Evolutionary conservation across 306 rosid genomes (phyloP).

Genomic region (Prunus mongolica): DNA sequence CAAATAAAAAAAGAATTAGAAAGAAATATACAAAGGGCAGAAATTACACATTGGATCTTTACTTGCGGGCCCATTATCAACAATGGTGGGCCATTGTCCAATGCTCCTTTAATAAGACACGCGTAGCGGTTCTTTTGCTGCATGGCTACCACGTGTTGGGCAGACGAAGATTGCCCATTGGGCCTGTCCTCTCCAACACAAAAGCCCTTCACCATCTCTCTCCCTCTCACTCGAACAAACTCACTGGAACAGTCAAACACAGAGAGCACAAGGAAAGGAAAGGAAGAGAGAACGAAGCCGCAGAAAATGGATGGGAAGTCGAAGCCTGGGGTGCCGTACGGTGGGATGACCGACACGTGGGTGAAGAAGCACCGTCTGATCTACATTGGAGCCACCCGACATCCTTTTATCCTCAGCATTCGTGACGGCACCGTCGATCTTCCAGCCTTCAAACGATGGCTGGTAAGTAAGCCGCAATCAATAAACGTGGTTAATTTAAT

Average conservation of each 20-base stretch:
- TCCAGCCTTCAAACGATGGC: slow-evolving; percentile 72
- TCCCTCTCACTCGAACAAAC: neutral
- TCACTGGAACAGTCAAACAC: neutral
- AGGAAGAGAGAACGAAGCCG: neutral
- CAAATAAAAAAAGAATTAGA: neutral
- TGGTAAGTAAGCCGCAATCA: slow-evolving; percentile 28
- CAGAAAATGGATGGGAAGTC: slow-evolving; percentile 24
- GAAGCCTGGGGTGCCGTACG: slow-evolving; percentile 9
- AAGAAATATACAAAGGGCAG: neutral
- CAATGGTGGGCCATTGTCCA: neutral
- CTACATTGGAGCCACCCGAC: slow-evolving; percentile 60
- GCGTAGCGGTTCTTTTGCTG: neutral
- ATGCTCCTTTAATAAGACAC: neutral
- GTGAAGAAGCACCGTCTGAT: slow-evolving; percentile 56
- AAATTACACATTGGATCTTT: neutral
- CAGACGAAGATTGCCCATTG: neutral
- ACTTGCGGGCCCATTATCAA: neutral
- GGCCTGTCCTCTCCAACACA: neutral
- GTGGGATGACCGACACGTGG: slow-evolving; percentile 48
- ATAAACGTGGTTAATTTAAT: neutral
- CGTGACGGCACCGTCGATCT: slow-evolving; percentile 57
- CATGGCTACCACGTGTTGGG: slow-evolving; percentile 8
- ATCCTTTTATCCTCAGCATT: slow-evolving; percentile 65
- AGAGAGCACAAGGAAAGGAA: neutral
- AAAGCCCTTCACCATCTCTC: neutral